These are phyloP conservation scores for Lepidopterella palustris DNA, from an alignment of 495 filamentous ascomycete species.

Conservation along the genomic window DNA sequence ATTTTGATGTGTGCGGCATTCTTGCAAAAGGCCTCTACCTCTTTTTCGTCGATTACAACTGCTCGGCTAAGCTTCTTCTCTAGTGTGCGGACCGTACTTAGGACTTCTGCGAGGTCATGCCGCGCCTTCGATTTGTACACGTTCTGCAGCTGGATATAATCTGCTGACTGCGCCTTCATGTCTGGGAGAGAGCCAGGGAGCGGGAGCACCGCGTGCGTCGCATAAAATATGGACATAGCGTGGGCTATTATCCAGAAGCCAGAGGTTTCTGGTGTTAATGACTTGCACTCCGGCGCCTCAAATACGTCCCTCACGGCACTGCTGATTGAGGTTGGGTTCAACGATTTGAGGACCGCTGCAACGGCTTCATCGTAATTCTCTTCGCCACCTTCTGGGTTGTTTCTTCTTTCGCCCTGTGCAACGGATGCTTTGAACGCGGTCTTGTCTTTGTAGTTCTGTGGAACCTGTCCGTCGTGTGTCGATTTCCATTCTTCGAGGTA, in stretches of 20 bases:
- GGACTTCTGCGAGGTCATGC: constrained; percentile 70
- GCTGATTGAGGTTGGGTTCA: constrained; percentile 60
- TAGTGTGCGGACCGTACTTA: constrained; percentile 56
- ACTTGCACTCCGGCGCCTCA: constrained; percentile 53
- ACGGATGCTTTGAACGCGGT: constrained; percentile 69
- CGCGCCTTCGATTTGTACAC: constrained; percentile 90
- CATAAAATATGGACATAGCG: constrained; percentile 70
- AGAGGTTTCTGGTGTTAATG: constrained; percentile 41
- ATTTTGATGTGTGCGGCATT: constrained; percentile 90
- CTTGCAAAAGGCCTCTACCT: constrained; percentile 93
- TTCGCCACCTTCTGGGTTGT: constrained; percentile 80
- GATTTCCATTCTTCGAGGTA: constrained; percentile 81
- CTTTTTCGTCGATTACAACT: constrained; percentile 55
- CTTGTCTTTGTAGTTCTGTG: constrained; percentile 78
- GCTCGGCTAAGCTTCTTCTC: constrained; percentile 47
- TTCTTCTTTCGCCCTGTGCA: constrained; percentile 55
- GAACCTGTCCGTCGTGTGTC: constrained; percentile 59
- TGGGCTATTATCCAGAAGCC: constrained; percentile 87
- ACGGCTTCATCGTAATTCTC: constrained; percentile 96
- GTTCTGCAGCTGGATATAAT: constrained; percentile 88
- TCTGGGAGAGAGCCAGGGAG: constrained; percentile 85
- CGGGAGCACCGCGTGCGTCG: constrained; percentile 63
- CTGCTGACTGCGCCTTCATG: constrained; percentile 93
- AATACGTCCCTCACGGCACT: constrained; percentile 72
- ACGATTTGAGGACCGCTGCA: constrained; percentile 76